Conservation (phyloP, 306 rosid genomes). For the Vigna hirtella region DNA sequence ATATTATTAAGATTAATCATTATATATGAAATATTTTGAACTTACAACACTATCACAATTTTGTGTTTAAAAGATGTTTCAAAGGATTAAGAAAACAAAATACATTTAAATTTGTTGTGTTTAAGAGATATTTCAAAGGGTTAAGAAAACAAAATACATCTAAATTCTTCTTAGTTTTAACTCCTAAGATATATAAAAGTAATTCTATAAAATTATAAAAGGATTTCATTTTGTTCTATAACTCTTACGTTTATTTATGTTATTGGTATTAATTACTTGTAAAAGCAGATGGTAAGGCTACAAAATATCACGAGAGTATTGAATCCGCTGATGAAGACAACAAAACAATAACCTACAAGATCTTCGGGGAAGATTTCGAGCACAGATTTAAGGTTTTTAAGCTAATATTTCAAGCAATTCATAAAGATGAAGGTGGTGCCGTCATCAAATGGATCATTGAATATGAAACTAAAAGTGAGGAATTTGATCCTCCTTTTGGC, state of each 20-base stretch:
- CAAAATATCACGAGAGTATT: constrained; percentile 2
- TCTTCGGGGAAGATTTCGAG: constrained; percentile 28
- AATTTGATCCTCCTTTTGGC: not conserved
- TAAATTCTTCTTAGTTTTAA: no score
- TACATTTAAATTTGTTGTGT: no score
- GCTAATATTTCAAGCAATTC: constrained; percentile 8
- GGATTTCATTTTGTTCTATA: no score
- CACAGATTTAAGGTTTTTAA: constrained; percentile 14
- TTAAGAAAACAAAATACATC: no score
- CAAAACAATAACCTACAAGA: not conserved
- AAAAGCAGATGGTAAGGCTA: constrained; percentile 21
- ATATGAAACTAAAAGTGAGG: not conserved
- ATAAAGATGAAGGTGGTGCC: not conserved
- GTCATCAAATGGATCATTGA: not conserved
- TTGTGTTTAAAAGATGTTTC: no score
- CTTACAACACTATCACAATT: no score
- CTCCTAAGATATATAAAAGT: no score
- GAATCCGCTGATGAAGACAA: constrained; percentile 13
- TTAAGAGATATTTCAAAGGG: no score
- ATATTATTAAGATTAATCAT: no score
- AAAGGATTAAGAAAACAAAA: no score
- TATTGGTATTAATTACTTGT: not conserved
- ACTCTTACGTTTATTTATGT: not conserved
- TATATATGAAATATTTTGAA: no score
- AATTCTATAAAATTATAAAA: no score